Evolutionary conservation across 1,284 basidiomycete genomes (phyloP).

Genomic region (Malassezia pachydermatis): DNA sequence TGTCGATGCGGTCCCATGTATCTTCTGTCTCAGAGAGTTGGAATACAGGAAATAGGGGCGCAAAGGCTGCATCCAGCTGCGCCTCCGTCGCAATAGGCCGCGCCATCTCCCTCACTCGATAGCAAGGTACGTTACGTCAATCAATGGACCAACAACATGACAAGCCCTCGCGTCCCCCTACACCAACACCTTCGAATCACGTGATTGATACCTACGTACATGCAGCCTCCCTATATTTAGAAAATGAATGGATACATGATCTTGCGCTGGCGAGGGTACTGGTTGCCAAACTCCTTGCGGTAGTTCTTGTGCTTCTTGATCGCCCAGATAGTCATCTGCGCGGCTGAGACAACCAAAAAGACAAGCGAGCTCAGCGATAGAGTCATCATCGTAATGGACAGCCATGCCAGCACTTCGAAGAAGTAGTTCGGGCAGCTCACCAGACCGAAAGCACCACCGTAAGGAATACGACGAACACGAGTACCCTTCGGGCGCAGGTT

Average conservation of each 20-base stretch:
- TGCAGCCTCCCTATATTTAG: no score
- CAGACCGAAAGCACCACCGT: constrained; percentile 65
- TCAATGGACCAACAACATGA: no score
- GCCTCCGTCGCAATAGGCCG: constrained; percentile 2
- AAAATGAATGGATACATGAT: constrained; percentile 69
- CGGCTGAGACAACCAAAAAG: constrained; percentile 62
- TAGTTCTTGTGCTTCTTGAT: constrained; percentile 81
- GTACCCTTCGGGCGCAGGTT: constrained; percentile 71
- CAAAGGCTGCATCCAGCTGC: constrained; percentile 1
- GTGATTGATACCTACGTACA: no score
- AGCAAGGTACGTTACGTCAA: no score
- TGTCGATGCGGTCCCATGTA: constrained; percentile 37
- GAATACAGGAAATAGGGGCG: constrained; percentile 8
- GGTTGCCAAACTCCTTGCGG: constrained; percentile 76
- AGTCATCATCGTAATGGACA: constrained; percentile 66
- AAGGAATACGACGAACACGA: constrained; percentile 69
- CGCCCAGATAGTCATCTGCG: constrained; percentile 79
- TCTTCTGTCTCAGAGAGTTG: constrained; percentile 31
- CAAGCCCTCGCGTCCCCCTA: no score
- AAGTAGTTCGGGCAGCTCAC: constrained; percentile 91
- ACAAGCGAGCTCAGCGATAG: constrained; percentile 56
- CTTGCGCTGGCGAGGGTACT: constrained; percentile 66
- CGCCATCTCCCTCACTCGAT: no score
- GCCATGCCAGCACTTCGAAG: constrained; percentile 74
- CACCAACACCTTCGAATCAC: constrained; percentile 4